Conservation (phyloP, 805 yeast genomes). For the Monosporozyma yasuniensis region DNA sequence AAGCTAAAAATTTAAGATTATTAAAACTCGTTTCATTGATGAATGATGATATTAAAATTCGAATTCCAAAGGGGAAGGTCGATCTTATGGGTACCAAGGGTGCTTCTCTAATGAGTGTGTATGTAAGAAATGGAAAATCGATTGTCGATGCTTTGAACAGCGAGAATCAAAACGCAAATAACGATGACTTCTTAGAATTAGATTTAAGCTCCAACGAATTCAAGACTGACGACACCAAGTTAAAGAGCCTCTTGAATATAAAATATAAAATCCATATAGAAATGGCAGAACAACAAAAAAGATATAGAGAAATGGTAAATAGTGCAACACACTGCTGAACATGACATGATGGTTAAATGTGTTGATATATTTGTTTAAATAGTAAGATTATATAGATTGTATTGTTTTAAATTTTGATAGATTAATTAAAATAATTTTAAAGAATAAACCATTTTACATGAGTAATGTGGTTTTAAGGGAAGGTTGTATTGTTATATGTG, state of each 20-base stretch:
- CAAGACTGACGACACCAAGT: neutral
- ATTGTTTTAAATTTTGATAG: neutral
- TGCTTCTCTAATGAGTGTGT: conserved; percentile 15
- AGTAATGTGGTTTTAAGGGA: no score
- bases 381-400: neutral
- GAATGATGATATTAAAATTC: conserved; percentile 9
- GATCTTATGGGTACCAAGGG: conserved; percentile 19
- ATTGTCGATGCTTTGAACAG: neutral
- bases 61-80: conserved; percentile 8
- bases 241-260: conserved; percentile 11
- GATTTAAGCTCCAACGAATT: neutral
- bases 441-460: neutral
- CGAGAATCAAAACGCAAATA: neutral
- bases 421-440: neutral
- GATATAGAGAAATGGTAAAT: conserved; percentile 24
- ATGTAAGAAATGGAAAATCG: conserved; percentile 3
- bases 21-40: conserved; percentile 27
- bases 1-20: conserved; percentile 39
- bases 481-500: no score
- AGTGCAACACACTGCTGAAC: neutral
- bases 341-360: neutral
- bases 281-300: conserved; percentile 30
- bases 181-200: neutral
- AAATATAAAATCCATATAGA: conserved; percentile 25
- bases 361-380: neutral